Conservation (phyloP, 768 basidiomycete species). For the Rhodotorula sphaerocarpa region DNA sequence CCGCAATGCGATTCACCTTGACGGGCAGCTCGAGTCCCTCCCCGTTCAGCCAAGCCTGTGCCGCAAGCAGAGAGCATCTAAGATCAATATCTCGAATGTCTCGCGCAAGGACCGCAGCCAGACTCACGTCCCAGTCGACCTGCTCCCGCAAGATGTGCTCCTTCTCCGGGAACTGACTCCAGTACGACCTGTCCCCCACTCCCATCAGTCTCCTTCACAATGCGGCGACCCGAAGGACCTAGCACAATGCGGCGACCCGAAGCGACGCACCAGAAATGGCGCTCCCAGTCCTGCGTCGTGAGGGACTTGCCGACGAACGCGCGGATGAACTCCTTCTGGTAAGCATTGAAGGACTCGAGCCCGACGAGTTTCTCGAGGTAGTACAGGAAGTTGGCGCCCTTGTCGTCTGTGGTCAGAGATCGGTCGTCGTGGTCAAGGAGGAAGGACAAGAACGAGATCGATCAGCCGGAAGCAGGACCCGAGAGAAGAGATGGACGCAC, state of each 20-base stretch:
- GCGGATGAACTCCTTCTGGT: conserved; percentile 45
- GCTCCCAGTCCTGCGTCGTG: conserved; percentile 44
- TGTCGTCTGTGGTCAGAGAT: conserved; percentile 44
- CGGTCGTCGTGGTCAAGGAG: too few relatives aligned
- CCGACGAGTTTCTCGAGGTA: conserved; percentile 52
- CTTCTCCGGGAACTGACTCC: conserved; percentile 37
- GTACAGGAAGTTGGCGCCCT: conserved; percentile 80
- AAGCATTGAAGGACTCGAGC: conserved; percentile 39
- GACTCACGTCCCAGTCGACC: conserved; percentile 33
- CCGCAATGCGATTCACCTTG: conserved; percentile 38
- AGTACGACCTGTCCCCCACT: conserved; percentile 42
- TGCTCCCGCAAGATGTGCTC: conserved; percentile 40
- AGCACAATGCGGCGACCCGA: too few relatives aligned
- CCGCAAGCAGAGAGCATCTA: neutral
- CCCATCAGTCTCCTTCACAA: conserved; percentile 25
- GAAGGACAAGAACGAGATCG: neutral
- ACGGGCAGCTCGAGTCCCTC: conserved; percentile 42
- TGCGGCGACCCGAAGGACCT: neutral
- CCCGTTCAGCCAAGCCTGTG: conserved; percentile 44
- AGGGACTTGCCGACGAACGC: conserved; percentile 44
- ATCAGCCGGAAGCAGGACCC: neutral
- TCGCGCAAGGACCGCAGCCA: neutral
- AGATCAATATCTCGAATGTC: too few relatives aligned
- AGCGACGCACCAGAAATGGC: conserved; percentile 43
- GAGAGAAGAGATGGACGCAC: conserved; percentile 26